A percentile compares a stretch with the other conserved stretches of the same genome.
Evolutionary conservation across 164 flowering plant genomes (phyloP).

Genomic region (Sedum album): DNA sequence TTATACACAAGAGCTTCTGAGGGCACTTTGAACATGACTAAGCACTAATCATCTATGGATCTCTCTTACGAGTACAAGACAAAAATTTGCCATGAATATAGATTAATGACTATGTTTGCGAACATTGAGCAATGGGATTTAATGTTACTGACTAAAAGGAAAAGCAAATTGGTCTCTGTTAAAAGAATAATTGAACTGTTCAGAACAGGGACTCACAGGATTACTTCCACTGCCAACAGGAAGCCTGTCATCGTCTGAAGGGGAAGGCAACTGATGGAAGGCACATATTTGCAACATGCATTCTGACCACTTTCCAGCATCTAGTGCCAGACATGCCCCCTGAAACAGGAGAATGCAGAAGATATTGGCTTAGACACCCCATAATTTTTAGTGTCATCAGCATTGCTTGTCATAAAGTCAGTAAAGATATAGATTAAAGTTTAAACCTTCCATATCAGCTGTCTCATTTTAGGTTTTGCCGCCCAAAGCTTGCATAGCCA

Average conservation of each 20-base stretch:
- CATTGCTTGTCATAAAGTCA: not conserved
- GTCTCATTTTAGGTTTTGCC: conserved; percentile 59
- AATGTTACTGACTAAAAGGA: not conserved
- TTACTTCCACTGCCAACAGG: conserved; percentile 98
- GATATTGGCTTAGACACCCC: not conserved
- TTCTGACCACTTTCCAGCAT: conserved; percentile 61
- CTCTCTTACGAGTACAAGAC: not conserved
- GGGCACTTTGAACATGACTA: not conserved
- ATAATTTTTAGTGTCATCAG: not conserved
- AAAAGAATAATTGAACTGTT: not conserved
- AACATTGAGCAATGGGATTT: not conserved
- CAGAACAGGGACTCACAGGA: conserved; percentile 56
- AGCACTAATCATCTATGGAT: not conserved
- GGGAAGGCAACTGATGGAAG: conserved; percentile 53
- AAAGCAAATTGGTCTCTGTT: not conserved
- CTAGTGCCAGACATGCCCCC: conserved; percentile 89
- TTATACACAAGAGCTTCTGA: not conserved
- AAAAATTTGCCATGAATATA: not conserved
- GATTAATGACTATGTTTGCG: not conserved
- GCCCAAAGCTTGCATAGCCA: conserved; percentile 93
- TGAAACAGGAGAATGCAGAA: conserved; percentile 15
- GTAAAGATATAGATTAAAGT: not conserved
- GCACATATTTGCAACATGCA: conserved; percentile 50
- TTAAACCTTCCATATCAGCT: conserved; percentile 85
- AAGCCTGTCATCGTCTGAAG: conserved; percentile 59